Evolutionary conservation across 164 flowering plant genomes (phyloP), one percentile per base, ranked within the genome.

Genomic region (Saururus chinensis): DNA sequence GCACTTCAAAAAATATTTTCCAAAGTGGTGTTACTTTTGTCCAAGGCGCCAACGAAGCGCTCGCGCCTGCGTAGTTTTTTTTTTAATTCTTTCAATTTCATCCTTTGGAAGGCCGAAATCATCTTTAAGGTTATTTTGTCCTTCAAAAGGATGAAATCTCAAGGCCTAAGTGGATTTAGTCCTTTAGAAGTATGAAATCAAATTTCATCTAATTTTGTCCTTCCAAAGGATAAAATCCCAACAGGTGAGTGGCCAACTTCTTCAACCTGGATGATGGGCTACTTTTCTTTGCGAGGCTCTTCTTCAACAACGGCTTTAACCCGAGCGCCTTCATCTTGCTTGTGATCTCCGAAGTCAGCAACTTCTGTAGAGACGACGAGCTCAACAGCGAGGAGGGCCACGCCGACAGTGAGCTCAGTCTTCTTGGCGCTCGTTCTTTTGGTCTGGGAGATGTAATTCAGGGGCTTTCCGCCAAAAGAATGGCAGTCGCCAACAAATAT

Each of bases 241-340:
- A n/a, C n/a, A n/a, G n/a, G n/a, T n/a, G n/a, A n/a, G 88, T 86
- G 48, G 66, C 66, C 1, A 86, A 71, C 59, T 64, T 75, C 80
- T 75, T 84, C 20, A 68, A 64, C 57, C 64, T 69, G 7, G 45
- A 41, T 8, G 71, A 41, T 4, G 74, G 68, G 63, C 73, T 71
- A 53, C 41, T 62, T 48, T 62, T 64, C 60, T 78, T 82, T 0
- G 45, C 23, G 13, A 64, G 64, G 51, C 72, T 71, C n/a, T 52
- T 61, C 56, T 69, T 70, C 24, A 45, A 56, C 13, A 51, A 42
- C 30, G 74, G 65, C 56, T 57, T 73, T 79, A 91, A 30, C 51
- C 97, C 96, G 22, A 91, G 58, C 19, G 92, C 89, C 84, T 85
- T 87, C 70, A 87, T 79, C 71, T 74, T 81, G 65, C 95, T 88